A percentile compares a stretch with the other conserved stretches of the same genome.
These are phyloP conservation scores for Lachancea mirantina DNA, from an alignment of 805 yeast genomes.

Conservation along the genomic window DNA sequence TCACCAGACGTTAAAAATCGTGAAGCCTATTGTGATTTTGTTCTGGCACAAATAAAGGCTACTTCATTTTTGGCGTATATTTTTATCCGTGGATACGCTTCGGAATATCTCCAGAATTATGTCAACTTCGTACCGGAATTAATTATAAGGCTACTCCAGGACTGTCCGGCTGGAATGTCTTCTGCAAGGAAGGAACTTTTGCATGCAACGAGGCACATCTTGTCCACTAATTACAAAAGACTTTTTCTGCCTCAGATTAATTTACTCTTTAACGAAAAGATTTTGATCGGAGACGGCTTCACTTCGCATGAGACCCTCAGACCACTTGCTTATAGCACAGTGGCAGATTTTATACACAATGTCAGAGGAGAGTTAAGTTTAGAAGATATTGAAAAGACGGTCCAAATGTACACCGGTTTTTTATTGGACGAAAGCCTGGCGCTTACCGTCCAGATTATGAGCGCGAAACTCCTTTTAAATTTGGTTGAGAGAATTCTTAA, in stretches of 20 bases:
- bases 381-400: slow-evolving; percentile 81
- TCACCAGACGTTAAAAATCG: slow-evolving; percentile 72
- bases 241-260: slow-evolving; percentile 83
- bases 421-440: slow-evolving; percentile 77
- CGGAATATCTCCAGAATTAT: slow-evolving; percentile 49
- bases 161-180: slow-evolving; percentile 90
- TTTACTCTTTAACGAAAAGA: slow-evolving; percentile 74
- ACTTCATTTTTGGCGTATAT: slow-evolving; percentile 92
- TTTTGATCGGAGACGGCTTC: slow-evolving; percentile 85
- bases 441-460: slow-evolving; percentile 89
- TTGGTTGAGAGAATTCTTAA: slow-evolving; percentile 83
- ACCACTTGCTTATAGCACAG: slow-evolving; percentile 89
- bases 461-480: slow-evolving; percentile 82
- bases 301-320: slow-evolving; percentile 85
- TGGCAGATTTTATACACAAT: slow-evolving; percentile 92
- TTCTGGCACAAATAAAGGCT: slow-evolving; percentile 90
- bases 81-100: slow-evolving; percentile 75
- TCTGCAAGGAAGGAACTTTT: slow-evolving; percentile 86
- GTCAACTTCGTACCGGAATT: slow-evolving; percentile 74
- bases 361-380: slow-evolving; percentile 78
- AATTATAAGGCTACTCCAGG: slow-evolving; percentile 78
- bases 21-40: slow-evolving; percentile 77
- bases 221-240: slow-evolving; percentile 79
- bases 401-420: slow-evolving; percentile 70
- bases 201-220: slow-evolving; percentile 91